phyloP scores from a whole-genome alignment of 2,329 filamentous ascomycete species.

The Cylindrodendrum hubeiense region DNA sequence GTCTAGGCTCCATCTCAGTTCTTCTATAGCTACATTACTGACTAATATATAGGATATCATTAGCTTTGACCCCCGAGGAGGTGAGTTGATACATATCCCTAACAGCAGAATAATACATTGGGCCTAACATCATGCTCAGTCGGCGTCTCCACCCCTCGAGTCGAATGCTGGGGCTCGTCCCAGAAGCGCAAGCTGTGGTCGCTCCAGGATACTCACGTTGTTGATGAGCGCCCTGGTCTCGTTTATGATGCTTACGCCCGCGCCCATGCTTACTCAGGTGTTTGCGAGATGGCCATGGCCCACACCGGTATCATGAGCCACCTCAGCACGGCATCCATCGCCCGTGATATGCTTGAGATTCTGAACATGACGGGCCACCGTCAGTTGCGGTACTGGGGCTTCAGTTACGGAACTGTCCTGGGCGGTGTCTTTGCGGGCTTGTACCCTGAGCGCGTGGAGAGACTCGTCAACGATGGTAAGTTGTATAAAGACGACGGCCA shows the following conservation, averaged over 20 bases:
- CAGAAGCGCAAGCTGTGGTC: conserved; percentile 59
- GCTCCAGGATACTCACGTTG: conserved; percentile 57
- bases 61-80: conserved; percentile 64
- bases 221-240: conserved; percentile 61
- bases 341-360: conserved; percentile 62
- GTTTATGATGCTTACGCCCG: conserved; percentile 60
- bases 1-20: background rate
- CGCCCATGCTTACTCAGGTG: conserved; percentile 55
- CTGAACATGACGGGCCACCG: conserved; percentile 55
- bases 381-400: conserved; percentile 65
- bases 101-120: background rate
- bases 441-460: conserved; percentile 63
- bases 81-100: conserved; percentile 46
- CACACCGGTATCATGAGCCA: conserved; percentile 54
- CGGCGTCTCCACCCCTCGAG: conserved; percentile 61
- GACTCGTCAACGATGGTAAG: conserved; percentile 64
- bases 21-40: background rate
- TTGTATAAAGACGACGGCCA: background rate
- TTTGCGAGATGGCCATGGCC: conserved; percentile 56
- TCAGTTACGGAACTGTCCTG: conserved; percentile 67
- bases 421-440: conserved; percentile 65
- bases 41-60: conserved; percentile 57
- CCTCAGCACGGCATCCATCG: conserved; percentile 58
- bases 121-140: conserved; percentile 43
- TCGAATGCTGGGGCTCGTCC: conserved; percentile 63